phyloP scores from a whole-genome alignment of 805 yeast species.

The Peterozyma toletana region DNA sequence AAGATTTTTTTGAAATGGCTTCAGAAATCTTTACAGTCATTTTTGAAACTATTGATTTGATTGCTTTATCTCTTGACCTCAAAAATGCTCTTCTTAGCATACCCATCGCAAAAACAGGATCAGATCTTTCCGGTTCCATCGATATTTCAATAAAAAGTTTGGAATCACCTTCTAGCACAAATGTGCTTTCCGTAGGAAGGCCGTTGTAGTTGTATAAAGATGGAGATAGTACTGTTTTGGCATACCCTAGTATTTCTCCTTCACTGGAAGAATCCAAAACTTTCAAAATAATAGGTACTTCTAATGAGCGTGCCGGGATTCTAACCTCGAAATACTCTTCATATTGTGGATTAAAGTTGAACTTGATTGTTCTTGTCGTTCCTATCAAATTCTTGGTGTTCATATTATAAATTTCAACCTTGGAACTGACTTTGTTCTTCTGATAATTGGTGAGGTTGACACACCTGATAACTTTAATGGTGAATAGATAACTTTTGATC shows the following conservation, averaged over 20 bases:
- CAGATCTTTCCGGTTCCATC: conserved; percentile 72
- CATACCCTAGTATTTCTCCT: conserved; percentile 57
- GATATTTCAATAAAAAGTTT: conserved; percentile 58
- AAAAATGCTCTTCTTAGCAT: conserved; percentile 60
- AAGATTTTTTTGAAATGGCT: conserved; percentile 27
- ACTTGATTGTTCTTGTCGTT: conserved; percentile 57
- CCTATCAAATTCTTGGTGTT: conserved; percentile 48
- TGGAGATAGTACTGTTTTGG: conserved; percentile 55
- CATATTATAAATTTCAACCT: conserved; percentile 58
- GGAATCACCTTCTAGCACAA: conserved; percentile 66
- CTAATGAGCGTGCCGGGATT: conserved; percentile 23
- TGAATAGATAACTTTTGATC: conserved; percentile 48
- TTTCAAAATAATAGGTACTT: conserved; percentile 41
- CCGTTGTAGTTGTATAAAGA: conserved; percentile 59
- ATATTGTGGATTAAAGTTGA: conserved; percentile 74
- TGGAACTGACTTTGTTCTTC: conserved; percentile 34
- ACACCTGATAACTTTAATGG: conserved; percentile 56
- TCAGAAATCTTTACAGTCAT: conserved; percentile 52
- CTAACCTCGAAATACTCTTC: conserved; percentile 71
- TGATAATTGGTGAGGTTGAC: conserved; percentile 47
- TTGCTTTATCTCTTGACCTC: conserved; percentile 59
- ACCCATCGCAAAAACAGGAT: conserved; percentile 77
- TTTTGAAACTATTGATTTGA: conserved; percentile 65
- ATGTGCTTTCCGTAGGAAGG: conserved; percentile 48
- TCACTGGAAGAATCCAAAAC: conserved; percentile 61